Evolutionary conservation across 192 early-diverging fungal genomes (phyloP).

Genomic region (Backusella parvicylindrica): DNA sequence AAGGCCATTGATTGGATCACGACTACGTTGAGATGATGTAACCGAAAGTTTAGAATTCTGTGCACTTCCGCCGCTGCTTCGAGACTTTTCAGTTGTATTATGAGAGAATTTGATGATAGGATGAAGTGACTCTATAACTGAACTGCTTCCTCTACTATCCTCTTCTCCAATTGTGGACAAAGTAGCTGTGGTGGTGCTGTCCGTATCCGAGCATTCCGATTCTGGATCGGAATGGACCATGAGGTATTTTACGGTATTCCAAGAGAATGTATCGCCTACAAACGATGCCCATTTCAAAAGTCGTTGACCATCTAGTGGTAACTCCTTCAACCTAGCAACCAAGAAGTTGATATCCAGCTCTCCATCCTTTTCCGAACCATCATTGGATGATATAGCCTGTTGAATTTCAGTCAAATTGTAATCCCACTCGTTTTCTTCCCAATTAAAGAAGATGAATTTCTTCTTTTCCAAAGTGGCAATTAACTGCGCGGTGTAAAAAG

Average conservation of each 20-base stretch:
- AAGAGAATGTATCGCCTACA: conserved; percentile 32
- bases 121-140: conserved; percentile 3
- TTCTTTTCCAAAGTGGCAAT: conserved; percentile 24
- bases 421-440: conserved; percentile 34
- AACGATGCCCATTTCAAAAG: conserved; percentile 33
- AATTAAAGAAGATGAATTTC: conserved; percentile 32
- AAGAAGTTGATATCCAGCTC: conserved; percentile 27
- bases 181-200: background rate
- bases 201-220: conserved; percentile 17
- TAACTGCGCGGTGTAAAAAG: conserved; percentile 29
- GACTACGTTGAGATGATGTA: background rate
- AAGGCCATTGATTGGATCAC: conserved; percentile 28
- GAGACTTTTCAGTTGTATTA: background rate
- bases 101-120: conserved; percentile 8
- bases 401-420: conserved; percentile 25
- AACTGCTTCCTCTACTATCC: background rate
- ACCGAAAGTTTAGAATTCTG: background rate
- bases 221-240: conserved; percentile 24
- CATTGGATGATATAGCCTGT: conserved; percentile 10
- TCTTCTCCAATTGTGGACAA: background rate
- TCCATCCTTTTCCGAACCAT: conserved; percentile 6
- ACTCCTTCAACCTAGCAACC: conserved; percentile 11
- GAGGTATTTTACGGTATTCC: conserved; percentile 28
- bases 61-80: background rate
- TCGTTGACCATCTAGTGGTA: conserved; percentile 26